Conservation (phyloP, 768 basidiomycete species). For the Aureoboletus auriporus region DNA sequence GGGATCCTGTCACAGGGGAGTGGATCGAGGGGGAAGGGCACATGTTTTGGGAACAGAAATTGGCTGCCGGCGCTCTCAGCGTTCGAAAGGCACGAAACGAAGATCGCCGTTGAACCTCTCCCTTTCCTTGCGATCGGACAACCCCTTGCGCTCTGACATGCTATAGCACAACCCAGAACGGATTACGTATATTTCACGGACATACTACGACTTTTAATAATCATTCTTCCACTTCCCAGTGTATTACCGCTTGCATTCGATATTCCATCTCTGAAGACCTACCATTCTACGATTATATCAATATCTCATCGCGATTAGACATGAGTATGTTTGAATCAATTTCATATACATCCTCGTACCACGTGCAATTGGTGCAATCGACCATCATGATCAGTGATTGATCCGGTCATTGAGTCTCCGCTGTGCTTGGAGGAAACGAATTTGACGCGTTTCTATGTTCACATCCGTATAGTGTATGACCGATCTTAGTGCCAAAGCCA, state of each 20-base stretch:
- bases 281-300: conserved; percentile 18
- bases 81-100: conserved; percentile 34
- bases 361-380: conserved; percentile 8
- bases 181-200: conserved; percentile 24
- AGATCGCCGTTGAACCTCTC: conserved; percentile 33
- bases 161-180: conserved; percentile 13
- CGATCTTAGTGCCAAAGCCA: conserved; percentile 20
- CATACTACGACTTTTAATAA: conserved; percentile 15
- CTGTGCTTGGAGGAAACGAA: conserved; percentile 8
- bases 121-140: background rate
- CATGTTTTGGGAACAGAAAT: conserved; percentile 58
- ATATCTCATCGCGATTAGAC: conserved; percentile 13
- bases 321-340: conserved; percentile 14
- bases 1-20: conserved; percentile 54
- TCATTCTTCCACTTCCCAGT: conserved; percentile 5
- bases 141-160: conserved; percentile 9
- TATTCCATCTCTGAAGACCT: conserved; percentile 21
- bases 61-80: conserved; percentile 34
- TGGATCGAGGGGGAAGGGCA: conserved; percentile 71
- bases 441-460: conserved; percentile 21
- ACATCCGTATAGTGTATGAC: conserved; percentile 1
- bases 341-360: conserved; percentile 7
- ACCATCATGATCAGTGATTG: conserved; percentile 7
- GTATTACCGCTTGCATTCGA: conserved; percentile 18
- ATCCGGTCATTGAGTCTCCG: conserved; percentile 13